Evolutionary conservation across 129 eudicot genomes (phyloP), one percentile per base, ranked within the genome.

Genomic region (Flaveria sonorensis): DNA sequence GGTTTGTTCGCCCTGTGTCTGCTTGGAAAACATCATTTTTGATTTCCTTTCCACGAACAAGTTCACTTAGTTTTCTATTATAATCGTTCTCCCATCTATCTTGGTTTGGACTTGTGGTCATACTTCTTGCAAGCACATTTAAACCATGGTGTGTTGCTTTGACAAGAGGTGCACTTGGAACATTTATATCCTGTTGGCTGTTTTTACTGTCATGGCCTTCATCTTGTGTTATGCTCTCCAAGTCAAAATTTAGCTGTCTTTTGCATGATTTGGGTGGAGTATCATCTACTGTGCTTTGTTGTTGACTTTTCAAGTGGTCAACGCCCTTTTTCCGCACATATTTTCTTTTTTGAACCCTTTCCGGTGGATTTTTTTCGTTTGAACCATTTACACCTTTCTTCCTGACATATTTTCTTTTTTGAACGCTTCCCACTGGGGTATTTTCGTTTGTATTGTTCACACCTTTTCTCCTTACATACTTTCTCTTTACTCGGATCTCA

Each of bases 301-400:
- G 68, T 69, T 76, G 72, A 59, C 60, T 26, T 72, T 69, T 69
- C 13, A 80, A 59, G 57, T 71, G 57, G 47, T 82, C 80, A 53
- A 73, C 36, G 55, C 76, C 78, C 68, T 85, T 91, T 78, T 76
- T 94, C 10, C 92, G 77, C 53, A 86, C 94, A 65, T 94, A 91
- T 83, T 91, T 94, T 85, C 99, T 91, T 66, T 91, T 82, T 45
- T 48, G 74, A 45, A 73, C 68, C 6, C 24, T 23, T 42, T 21
- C 59, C 20, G 20, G 26, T 12, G 69, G 79, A 28, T 19, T 50
- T 50, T 32, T 23, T 26, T 62, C 30, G 70, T 68, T 75, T 20
- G 87, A 50, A 72, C 51, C 28, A 24, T 71, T 62, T 26, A 72
- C 61, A 50, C 81, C 83, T 36, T 84, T 89, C 75, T 67, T 94